A percentile compares a stretch with the other conserved stretches of the same genome.
phyloP scores from a whole-genome alignment of 2,329 filamentous ascomycete genomes.

The Aspergillus sp. region DNA sequence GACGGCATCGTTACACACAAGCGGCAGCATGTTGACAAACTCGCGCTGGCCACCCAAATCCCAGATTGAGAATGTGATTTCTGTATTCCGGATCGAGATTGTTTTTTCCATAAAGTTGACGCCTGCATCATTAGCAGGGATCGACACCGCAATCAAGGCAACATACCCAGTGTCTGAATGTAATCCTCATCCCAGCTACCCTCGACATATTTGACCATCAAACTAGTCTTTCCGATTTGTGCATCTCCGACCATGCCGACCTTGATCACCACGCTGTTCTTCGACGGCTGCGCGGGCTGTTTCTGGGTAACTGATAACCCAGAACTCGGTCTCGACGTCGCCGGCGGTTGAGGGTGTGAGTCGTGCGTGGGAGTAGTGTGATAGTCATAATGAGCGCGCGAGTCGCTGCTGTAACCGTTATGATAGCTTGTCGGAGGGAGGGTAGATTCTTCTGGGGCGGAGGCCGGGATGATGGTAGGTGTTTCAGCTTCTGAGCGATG shows the following conservation, averaged over 20 bases:
- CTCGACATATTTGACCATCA: slow-evolving; percentile 99
- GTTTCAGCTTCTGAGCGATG: slow-evolving; percentile 25
- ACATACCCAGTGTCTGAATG: slow-evolving; percentile 85
- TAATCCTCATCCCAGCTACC: slow-evolving; percentile 99
- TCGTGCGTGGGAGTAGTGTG: slow-evolving; percentile 38
- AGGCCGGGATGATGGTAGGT: slow-evolving; percentile 34
- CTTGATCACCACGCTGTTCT: slow-evolving; percentile 88
- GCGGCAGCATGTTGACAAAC: slow-evolving; percentile 98
- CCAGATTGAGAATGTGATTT: slow-evolving; percentile 99
- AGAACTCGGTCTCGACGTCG: slow-evolving; percentile 54
- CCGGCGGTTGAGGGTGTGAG: slow-evolving; percentile 44
- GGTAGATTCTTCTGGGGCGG: slow-evolving; percentile 44
- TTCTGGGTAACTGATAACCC: slow-evolving; percentile 54
- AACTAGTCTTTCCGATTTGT: slow-evolving; percentile 96
- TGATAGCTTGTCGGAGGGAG: slow-evolving; percentile 28
- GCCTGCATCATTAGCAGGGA: slow-evolving; percentile 52
- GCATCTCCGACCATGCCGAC: slow-evolving; percentile 99
- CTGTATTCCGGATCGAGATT: slow-evolving; percentile 97
- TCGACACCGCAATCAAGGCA: slow-evolving; percentile 1
- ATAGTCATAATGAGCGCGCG: slow-evolving; percentile 52
- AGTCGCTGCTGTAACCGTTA: slow-evolving; percentile 50
- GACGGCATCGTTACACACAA: slow-evolving; percentile 99
- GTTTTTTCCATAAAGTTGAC: slow-evolving; percentile 99
- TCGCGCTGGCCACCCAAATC: slow-evolving; percentile 96
- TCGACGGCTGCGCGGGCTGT: slow-evolving; percentile 47